Evolutionary conservation across 169 alveolate genomes (phyloP), one percentile per base, ranked within the genome.

Genomic region (Cryptosporidium baileyi): DNA sequence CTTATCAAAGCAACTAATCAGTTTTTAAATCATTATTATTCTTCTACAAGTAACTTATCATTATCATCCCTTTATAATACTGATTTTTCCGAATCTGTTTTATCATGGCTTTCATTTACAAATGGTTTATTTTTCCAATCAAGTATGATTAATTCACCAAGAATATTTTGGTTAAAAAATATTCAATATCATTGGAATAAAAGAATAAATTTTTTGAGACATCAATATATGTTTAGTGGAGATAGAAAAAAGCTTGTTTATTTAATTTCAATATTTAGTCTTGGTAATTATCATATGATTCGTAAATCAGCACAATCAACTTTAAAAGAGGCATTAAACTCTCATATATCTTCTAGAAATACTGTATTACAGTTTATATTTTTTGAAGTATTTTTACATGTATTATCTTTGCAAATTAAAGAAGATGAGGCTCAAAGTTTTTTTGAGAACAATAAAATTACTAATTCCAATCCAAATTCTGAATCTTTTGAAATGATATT

Each of bases 171-270:
- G 85, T 47, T 74, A 19, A 74, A 74, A 30, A 51, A 74, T 11
- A 41, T 74, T 49, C 85, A 74, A 22, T 74, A 74, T 57, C 36
- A 40, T n/a, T 74, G 85, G 85, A 51, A 74, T 26, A 74, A 74
- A 47, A 51, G 85, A 17, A 74, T 74, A 51, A 74, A 74, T 17
- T 22, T 54, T 34, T 28, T 38, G 17, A 51, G 85, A 51, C 85
- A 74, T 45, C 60, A 54, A 38, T 74, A 74, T 26, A 30, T 34
- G 38, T 74, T 74, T 41, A 32, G 24, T 38, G 85, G 85, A 19
- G 30, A 51, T 54, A 51, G 67, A 13, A 74, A 30, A 41, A 36
- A 74, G 11, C 40, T 51, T 26, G 40, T 74, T 34, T 74, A 74
- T 43, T 22, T 74, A 17, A 32, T 74, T 0, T n/a, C 60, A 41